Percentiles rank a stretch among this genome's conserved stretches.
Evolutionary conservation across 768 basidiomycete species (phyloP).

Genomic region (Ramaria sp.): DNA sequence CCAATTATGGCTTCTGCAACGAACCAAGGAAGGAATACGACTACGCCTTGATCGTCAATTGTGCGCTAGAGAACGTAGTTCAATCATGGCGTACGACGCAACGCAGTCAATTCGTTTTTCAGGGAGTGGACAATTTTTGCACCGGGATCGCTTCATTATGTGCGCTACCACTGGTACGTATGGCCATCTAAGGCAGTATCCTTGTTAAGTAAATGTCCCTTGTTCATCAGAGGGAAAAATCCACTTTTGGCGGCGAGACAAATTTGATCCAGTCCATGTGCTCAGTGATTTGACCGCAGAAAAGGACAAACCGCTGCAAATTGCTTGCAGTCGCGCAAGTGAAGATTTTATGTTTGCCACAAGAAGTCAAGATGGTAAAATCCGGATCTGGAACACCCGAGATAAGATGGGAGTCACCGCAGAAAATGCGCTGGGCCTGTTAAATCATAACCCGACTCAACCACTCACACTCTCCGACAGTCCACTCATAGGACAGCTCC

Average conservation of each 20-base stretch:
- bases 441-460: background rate
- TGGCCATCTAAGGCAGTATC: background rate
- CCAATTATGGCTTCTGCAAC: background rate
- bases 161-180: background rate
- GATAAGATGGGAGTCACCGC: background rate
- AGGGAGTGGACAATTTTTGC: background rate
- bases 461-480: background rate
- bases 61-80: background rate
- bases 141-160: background rate
- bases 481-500: background rate
- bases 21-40: background rate
- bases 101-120: background rate
- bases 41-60: background rate
- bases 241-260: background rate
- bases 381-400: constrained; percentile 1
- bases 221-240: background rate
- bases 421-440: background rate
- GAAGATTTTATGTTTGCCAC: constrained; percentile 3
- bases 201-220: background rate
- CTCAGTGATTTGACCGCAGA: background rate
- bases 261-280: background rate
- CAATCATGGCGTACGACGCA: background rate
- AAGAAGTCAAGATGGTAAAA: background rate
- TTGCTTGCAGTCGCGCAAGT: background rate
- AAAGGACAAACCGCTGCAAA: background rate